Evolutionary conservation across 2,329 filamentous ascomycete species (phyloP), one percentile per base, ranked within the genome.

Genomic region (Aspergillus intermedius): DNA sequence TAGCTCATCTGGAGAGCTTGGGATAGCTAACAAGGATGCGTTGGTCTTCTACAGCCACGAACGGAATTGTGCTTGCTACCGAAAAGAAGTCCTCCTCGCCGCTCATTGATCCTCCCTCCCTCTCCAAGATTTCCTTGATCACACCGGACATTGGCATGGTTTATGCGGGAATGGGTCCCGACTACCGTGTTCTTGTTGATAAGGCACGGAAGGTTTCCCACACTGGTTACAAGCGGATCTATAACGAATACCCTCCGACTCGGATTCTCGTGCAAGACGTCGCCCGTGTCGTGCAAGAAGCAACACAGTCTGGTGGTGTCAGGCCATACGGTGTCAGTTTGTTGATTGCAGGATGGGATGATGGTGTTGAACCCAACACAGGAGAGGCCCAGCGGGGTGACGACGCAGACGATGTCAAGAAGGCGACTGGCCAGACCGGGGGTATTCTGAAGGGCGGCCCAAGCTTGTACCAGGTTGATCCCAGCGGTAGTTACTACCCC

Each of bases 131-230:
- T 77, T 95, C 89, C 70, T 83, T 94, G 70, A 91, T 98, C 76
- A 98, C 93, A 43, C 93, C 93, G 64, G 93, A 98, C 80, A 97
- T 98, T 72, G 93, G 93, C 71, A 96, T 97, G 88, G 93, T 98
- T 64, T 98, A 98, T 77, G 91, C 90, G 46, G 93, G 93, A 69
- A 98, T 98, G 93, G 91, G 93, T 25, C 93, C 93, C 51, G 93
- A 98, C 74, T 98, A 97, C 77, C 85, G 93, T 71, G 89, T 98
- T 49, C 81, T 98, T 47, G 93, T 97, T 61, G 93, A 98, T 78
- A 91, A 91, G 73, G 93, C 93, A 61, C 90, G 93, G 68, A 98
- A 97, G 75, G 93, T 96, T 59, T 95, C 91, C 49, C 93, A 98
- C 76, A 95, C 93, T 43, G 87, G 85, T 71, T 98, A 98, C 84